These are phyloP conservation scores for Podospora tetraspora DNA, from an alignment of 495 filamentous ascomycete species.

Conservation along the genomic window DNA sequence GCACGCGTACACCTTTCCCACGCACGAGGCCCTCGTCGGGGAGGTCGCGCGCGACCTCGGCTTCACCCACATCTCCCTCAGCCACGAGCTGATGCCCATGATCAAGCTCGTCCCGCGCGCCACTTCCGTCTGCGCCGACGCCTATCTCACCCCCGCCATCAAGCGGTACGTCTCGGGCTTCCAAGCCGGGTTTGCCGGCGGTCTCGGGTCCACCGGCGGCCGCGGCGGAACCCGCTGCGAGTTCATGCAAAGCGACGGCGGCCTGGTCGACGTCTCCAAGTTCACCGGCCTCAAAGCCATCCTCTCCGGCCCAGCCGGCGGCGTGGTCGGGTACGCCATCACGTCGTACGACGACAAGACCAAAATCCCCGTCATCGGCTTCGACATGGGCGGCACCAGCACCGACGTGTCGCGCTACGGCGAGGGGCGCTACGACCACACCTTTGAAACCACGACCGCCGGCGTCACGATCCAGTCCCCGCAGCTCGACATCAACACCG, in stretches of 20 bases:
- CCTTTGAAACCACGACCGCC: constrained; percentile 94
- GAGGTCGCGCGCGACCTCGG: constrained; percentile 65
- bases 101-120: constrained; percentile 83
- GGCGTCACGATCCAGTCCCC: constrained; percentile 93
- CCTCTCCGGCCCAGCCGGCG: constrained; percentile 73
- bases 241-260: constrained; percentile 85
- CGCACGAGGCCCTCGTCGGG: constrained; percentile 65
- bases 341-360: constrained; percentile 86
- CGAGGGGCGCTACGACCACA: constrained; percentile 84
- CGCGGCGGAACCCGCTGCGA: constrained; percentile 60
- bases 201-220: constrained; percentile 55
- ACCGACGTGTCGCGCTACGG: constrained; percentile 94
- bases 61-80: constrained; percentile 68
- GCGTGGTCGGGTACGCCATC: constrained; percentile 88
- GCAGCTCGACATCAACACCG: constrained; percentile 96
- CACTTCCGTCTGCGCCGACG: constrained; percentile 90
- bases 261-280: constrained; percentile 67
- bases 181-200: constrained; percentile 65
- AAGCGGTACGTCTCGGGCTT: constrained; percentile 94
- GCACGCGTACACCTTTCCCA: constrained; percentile 76
- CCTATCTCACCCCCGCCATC: constrained; percentile 92
- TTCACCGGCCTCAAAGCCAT: constrained; percentile 75
- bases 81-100: constrained; percentile 86
- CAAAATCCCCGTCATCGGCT: constrained; percentile 87
- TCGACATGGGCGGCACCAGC: constrained; percentile 92